Conservation (phyloP, 345 rosid species). For the Populus tremula region DNA sequence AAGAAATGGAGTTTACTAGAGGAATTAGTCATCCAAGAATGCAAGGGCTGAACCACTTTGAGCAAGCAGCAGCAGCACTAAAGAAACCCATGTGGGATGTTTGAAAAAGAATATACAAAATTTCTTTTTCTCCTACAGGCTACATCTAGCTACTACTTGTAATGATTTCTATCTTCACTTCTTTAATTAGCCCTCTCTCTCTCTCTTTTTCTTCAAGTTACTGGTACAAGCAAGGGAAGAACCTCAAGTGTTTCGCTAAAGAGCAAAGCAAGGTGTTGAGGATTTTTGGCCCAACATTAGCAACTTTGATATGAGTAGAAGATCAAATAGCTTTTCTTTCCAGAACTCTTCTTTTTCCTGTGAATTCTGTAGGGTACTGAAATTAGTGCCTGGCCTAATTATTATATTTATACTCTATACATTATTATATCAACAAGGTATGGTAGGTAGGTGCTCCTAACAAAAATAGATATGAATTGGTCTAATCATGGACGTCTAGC, state of each 20-base stretch:
- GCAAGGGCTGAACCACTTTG: constrained; percentile 33
- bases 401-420: not conserved
- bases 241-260: constrained; percentile 9
- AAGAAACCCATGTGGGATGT: constrained; percentile 47
- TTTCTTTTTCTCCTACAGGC: not conserved
- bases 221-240: not conserved
- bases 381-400: not conserved
- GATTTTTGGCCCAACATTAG: constrained; percentile 11
- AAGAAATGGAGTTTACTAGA: constrained; percentile 28
- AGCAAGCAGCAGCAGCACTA: constrained; percentile 28
- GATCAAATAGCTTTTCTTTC: not conserved
- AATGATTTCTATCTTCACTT: not conserved
- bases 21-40: constrained; percentile 24
- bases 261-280: constrained; percentile 5
- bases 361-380: not conserved
- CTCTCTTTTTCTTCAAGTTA: not conserved
- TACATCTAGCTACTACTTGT: not conserved
- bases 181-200: not conserved
- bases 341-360: not conserved
- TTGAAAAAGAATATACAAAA: not conserved
- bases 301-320: constrained; percentile 5
- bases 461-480: no score
- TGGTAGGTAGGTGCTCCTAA: not conserved
- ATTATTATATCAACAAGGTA: not conserved
- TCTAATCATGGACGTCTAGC: no score